phyloP scores from a whole-genome alignment of 2,329 filamentous ascomycete species.

The Aspergillus sp. region DNA sequence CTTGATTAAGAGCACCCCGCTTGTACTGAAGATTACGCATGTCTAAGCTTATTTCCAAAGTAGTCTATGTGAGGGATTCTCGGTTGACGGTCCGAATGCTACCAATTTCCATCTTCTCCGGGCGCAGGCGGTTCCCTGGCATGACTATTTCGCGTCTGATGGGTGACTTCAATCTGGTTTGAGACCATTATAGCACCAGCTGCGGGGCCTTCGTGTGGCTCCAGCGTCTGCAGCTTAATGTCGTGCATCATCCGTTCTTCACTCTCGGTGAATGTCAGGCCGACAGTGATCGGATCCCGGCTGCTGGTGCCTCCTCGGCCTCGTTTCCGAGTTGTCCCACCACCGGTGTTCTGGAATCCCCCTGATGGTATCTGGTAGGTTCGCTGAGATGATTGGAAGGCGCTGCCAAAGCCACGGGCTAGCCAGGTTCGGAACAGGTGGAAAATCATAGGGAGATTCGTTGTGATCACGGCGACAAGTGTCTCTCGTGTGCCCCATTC shows the following conservation, averaged over 20 bases:
- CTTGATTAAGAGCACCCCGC: neutral
- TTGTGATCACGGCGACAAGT: slow-evolving; percentile 42
- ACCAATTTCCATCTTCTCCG: neutral
- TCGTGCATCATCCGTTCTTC: slow-evolving; percentile 50
- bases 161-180: slow-evolving; percentile 43
- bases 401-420: slow-evolving; percentile 39
- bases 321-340: slow-evolving; percentile 33
- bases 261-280: slow-evolving; percentile 46
- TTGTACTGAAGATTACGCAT: neutral
- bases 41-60: neutral
- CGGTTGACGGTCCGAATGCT: neutral
- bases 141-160: slow-evolving; percentile 14
- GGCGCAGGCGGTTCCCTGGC: neutral
- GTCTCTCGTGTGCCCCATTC: slow-evolving; percentile 44
- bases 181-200: slow-evolving; percentile 42
- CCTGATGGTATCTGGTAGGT: slow-evolving; percentile 43
- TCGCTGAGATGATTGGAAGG: slow-evolving; percentile 41
- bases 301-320: slow-evolving; percentile 31
- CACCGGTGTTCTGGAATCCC: slow-evolving; percentile 21
- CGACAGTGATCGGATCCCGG: slow-evolving; percentile 36
- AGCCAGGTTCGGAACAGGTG: slow-evolving; percentile 47
- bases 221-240: slow-evolving; percentile 45
- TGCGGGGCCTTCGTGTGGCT: slow-evolving; percentile 19
- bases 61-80: too few relatives aligned
- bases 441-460: slow-evolving; percentile 43